Evolutionary conservation across 495 filamentous ascomycete species (phyloP).

Genomic region (Cladorrhinum samala): DNA sequence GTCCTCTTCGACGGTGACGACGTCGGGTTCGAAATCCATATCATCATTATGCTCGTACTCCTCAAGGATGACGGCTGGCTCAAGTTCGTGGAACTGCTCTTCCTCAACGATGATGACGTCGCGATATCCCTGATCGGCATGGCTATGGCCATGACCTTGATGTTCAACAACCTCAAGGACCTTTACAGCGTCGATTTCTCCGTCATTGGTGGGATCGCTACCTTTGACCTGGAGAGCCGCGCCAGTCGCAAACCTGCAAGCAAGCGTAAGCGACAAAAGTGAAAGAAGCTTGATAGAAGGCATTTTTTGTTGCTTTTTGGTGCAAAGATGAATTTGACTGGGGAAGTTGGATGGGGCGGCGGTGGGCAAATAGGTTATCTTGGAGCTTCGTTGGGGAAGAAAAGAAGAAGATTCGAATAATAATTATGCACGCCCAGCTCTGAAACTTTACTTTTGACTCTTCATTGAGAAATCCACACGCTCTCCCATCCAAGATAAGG

Average conservation of each 20-base stretch:
- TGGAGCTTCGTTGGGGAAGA: too few relatives aligned
- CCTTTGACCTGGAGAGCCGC: not conserved
- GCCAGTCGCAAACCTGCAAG: not conserved
- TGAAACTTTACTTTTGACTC: too few relatives aligned
- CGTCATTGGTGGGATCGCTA: not conserved
- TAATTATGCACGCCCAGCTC: too few relatives aligned
- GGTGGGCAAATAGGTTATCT: not conserved
- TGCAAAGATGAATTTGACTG: not conserved
- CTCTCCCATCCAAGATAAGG: too few relatives aligned
- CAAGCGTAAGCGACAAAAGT: not conserved
- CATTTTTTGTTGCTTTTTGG: too few relatives aligned
- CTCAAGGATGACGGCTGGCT: too few relatives aligned
- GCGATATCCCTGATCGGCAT: too few relatives aligned
- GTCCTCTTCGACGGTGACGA: too few relatives aligned
- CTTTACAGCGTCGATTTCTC: not conserved
- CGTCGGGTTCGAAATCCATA: too few relatives aligned
- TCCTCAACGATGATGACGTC: not conserved
- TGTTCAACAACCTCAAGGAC: not conserved
- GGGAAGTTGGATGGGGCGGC: not conserved
- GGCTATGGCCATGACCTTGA: not conserved
- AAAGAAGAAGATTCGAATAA: too few relatives aligned
- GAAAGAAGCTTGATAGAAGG: not conserved
- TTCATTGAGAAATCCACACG: too few relatives aligned
- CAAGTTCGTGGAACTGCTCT: too few relatives aligned
- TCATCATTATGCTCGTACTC: not conserved